These are phyloP conservation scores for Dendryphion nanum DNA, from an alignment of 2,329 filamentous ascomycete genomes.

Conservation along the genomic window DNA sequence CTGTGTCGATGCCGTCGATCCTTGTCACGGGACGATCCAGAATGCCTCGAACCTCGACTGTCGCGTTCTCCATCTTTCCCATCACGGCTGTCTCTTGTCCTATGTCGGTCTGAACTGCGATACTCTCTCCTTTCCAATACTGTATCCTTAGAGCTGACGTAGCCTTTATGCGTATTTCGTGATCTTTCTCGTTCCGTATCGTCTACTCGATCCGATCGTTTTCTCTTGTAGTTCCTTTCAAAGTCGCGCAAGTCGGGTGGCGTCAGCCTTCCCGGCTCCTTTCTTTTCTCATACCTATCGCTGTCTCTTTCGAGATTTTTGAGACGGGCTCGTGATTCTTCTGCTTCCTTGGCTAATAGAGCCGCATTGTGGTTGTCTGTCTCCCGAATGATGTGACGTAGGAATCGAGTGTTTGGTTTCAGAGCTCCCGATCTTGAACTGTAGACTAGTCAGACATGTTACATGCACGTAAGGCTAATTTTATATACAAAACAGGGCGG, in stretches of 20 bases:
- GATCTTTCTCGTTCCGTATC: conserved; percentile 12
- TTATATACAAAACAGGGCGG: conserved; percentile 1
- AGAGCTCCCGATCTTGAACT: conserved; percentile 67
- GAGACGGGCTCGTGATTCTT: conserved; percentile 72
- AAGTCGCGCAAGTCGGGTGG: conserved; percentile 5
- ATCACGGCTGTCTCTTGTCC: background rate
- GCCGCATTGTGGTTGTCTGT: conserved; percentile 88
- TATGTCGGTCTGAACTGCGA: conserved; percentile 4
- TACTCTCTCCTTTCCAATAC: conserved; percentile 7
- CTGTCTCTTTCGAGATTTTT: conserved; percentile 37
- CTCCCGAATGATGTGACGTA: conserved; percentile 83
- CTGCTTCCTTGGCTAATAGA: conserved; percentile 77
- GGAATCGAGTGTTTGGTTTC: conserved; percentile 88
- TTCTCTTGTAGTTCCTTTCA: conserved; percentile 14
- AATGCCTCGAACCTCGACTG: background rate
- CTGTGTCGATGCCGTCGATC: background rate
- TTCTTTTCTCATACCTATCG: conserved; percentile 10
- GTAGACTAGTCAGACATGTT: background rate
- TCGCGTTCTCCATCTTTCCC: background rate
- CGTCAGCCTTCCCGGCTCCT: conserved; percentile 5
- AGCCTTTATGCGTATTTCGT: no score
- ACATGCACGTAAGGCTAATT: no score
- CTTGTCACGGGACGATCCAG: background rate
- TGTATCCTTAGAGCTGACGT: no score
- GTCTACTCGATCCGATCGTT: conserved; percentile 9